A percentile compares a stretch with the other conserved stretches of the same genome.
Evolutionary conservation across 495 filamentous ascomycete species (phyloP).

Genomic region (Podospora pseudocomata): DNA sequence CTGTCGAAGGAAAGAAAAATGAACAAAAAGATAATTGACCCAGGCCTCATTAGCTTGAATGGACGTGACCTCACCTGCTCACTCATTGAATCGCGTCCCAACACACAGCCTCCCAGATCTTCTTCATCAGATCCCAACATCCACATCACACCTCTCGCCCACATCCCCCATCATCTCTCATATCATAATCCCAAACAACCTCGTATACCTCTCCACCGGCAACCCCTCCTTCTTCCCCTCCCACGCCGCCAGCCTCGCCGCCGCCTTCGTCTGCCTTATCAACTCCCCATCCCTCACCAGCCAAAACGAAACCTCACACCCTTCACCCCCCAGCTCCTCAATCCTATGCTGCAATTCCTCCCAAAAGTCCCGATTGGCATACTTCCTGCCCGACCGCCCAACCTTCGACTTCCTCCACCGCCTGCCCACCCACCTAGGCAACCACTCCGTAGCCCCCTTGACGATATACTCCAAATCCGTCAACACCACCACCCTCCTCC

Average conservation of each 20-base stretch:
- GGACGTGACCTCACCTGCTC: no score
- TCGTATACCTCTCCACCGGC: slow-evolving; percentile 23
- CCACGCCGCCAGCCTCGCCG: slow-evolving; percentile 24
- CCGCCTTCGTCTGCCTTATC: slow-evolving; percentile 27
- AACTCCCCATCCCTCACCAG: slow-evolving; percentile 23
- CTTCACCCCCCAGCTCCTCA: slow-evolving; percentile 21
- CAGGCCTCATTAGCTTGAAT: no score
- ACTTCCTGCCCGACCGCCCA: not conserved
- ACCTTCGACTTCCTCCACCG: slow-evolving; percentile 32
- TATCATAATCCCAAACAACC: slow-evolving; percentile 29
- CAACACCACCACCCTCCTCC: slow-evolving; percentile 41
- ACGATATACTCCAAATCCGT: slow-evolving; percentile 49
- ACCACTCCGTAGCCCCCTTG: slow-evolving; percentile 39
- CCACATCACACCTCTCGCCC: not conserved
- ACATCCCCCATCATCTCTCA: not conserved
- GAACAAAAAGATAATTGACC: no score
- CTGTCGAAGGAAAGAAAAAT: not conserved
- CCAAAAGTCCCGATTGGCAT: slow-evolving; percentile 46
- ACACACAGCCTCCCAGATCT: no score
- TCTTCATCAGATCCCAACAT: not conserved
- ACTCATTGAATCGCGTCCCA: no score
- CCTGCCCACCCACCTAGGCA: slow-evolving; percentile 41
- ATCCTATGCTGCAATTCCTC: slow-evolving; percentile 35
- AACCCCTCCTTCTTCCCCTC: slow-evolving; percentile 6
- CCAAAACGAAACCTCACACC: slow-evolving; percentile 36